A percentile compares a stretch with the other conserved stretches of the same genome.
Conservation (phyloP, 352 stramenopile genomes). For the Phytophthora rubi region DNA sequence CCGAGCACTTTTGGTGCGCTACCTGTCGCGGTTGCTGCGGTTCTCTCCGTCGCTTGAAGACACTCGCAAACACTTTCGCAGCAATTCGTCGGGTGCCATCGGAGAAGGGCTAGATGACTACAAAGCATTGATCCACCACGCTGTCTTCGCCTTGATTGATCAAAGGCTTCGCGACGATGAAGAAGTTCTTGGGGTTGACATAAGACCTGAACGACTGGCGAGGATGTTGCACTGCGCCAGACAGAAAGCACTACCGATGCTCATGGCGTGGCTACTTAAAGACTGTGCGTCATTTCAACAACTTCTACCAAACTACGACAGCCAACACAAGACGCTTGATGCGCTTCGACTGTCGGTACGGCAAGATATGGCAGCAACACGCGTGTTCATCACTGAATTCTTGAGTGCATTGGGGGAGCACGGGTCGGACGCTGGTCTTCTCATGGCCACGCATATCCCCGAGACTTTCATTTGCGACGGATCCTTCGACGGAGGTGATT, state of each 20-base stretch:
- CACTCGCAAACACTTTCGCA: constrained; percentile 6
- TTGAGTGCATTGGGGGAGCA: constrained; percentile 11
- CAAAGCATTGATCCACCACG: constrained; percentile 2
- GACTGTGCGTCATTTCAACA: not conserved
- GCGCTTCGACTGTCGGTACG: constrained; percentile 2
- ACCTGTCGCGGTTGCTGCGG: constrained; percentile 14
- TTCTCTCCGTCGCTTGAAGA: constrained; percentile 24
- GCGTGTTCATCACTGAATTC: constrained; percentile 12
- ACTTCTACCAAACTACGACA: not conserved
- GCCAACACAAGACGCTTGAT: constrained; percentile 5
- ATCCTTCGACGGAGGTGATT: not conserved
- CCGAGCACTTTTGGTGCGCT: constrained; percentile 16
- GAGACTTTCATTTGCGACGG: constrained; percentile 24
- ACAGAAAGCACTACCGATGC: constrained; percentile 16
- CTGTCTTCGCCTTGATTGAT: constrained; percentile 15
- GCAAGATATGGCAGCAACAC: constrained; percentile 9
- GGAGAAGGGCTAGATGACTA: constrained; percentile 3
- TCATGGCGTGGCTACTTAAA: constrained; percentile 14
- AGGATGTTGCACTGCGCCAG: constrained; percentile 9
- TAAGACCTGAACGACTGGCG: not conserved
- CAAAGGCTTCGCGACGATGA: not conserved
- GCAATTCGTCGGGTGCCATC: not conserved
- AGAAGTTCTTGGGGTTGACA: not conserved
- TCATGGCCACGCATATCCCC: constrained; percentile 20
- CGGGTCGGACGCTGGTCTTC: not conserved